Base-by-base conservation (phyloP, 139 green algal genomes). In the Chlorella sorokiniana region DNA sequence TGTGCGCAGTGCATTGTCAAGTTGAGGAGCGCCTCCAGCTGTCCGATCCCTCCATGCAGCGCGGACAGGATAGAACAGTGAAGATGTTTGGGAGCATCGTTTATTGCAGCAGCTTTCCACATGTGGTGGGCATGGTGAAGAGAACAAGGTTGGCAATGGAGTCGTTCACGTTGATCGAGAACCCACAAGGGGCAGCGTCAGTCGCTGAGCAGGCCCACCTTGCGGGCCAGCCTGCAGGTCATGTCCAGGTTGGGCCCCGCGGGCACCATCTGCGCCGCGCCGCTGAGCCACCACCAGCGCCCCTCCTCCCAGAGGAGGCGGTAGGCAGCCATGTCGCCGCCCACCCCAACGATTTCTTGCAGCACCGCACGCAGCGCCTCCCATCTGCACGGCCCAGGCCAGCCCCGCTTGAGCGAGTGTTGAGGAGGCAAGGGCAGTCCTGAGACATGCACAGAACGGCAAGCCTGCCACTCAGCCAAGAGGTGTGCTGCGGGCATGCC, bases 221-320 rank as follows among this genome's bases (percentile, higher is more conserved):
- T 38, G 68, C 23, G 10, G 33, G 14, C 27, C 44, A 2, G 14
- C 41, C 41, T 5, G 51, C 72, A 79, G 51, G 51, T 51, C 72
- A 79, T 48, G 8, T 68, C 22, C 0, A 37, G 67, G 25, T 29
- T 31, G 0, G 51, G 51, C 2, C 72, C 72, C 22, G 20, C 23
- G 8, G 51, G 51, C 35, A 14, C 72, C 6, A 29, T 38, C 35
- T 37, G 48, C 72, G 68, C 48, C 7, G 3, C 18, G 35, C 72
- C 51, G 23, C 51, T 9, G 35, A 35, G 68, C 72, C 72, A 79
- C 72, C 72, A 79, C 72, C 72, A 79, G 5, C 31, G 38, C n/a
- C 72, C 72, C 35, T 48, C 51, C 35, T 67, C 38, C 72, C 72
- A 79, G 16, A 35, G 51, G 51, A n/a, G 35, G 33, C 72, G 25